Evolutionary conservation across 2,329 filamentous ascomycete species (phyloP).

Genomic region (Neopestalotiopsis clavispora): DNA sequence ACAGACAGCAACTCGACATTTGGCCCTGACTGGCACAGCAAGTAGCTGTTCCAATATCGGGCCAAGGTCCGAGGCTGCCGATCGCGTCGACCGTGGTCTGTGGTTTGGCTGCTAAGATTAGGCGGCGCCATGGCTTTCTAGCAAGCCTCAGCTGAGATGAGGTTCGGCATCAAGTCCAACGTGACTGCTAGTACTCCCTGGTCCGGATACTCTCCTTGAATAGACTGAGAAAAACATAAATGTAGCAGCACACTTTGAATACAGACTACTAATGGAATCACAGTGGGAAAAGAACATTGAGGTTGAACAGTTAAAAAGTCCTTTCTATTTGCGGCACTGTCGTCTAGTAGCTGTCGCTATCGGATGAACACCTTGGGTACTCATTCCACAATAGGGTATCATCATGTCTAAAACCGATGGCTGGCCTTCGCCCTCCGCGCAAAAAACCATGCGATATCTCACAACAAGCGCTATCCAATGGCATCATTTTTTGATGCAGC

Average conservation of each 20-base stretch:
- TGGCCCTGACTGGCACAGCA: too few species aligned
- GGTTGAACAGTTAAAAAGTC: conserved; percentile 5
- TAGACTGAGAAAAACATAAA: too few species aligned
- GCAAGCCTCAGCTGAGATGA: too few species aligned
- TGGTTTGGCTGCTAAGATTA: too few species aligned
- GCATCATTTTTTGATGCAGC: conserved; percentile 6
- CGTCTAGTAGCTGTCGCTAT: conserved; percentile 16
- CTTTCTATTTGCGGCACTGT: conserved; percentile 17
- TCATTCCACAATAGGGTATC: neutral
- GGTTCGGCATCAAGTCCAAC: too few species aligned
- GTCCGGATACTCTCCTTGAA: too few species aligned
- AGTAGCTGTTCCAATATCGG: too few species aligned
- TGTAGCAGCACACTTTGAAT: too few species aligned
- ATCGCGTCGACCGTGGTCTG: too few species aligned
- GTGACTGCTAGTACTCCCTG: neutral
- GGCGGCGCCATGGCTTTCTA: too few species aligned
- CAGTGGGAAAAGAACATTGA: neutral
- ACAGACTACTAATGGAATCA: neutral
- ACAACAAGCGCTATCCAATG: conserved; percentile 12
- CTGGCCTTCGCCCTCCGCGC: conserved; percentile 12
- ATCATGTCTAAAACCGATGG: conserved; percentile 16
- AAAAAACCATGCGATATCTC: conserved; percentile 7
- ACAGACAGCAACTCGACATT: too few species aligned
- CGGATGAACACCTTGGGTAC: neutral
- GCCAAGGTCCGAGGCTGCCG: too few species aligned